Evolutionary conservation across 371 early-diverging fungal genomes (phyloP), one percentile per base, ranked within the genome.

Genomic region (Coemansia sp.): DNA sequence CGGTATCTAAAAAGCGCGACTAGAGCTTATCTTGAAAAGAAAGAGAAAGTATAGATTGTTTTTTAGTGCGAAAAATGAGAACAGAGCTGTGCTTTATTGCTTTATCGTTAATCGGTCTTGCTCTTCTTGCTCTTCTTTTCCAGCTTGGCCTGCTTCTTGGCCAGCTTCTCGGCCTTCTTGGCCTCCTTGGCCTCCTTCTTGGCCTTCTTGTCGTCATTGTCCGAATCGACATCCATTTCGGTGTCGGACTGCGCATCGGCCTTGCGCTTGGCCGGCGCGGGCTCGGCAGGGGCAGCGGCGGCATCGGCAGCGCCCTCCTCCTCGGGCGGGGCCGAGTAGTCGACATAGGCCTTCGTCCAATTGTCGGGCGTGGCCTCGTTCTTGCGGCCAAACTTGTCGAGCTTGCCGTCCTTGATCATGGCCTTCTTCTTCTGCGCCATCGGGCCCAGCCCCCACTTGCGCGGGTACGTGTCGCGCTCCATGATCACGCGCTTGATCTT

Each of bases 401-500:
- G 85, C 82, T 95, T 94, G 42, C 98, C 98, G 53, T 91, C 92
- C 81, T 93, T 92, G 88, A 94, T 90, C 77, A 98, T 64, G 84
- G 93, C 91, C 89, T 98, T 98, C 90, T 98, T 98, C 83, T 94
- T 90, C 72, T 85, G 81, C 32, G 98, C 98, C 71, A 90, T 87
- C 37, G 97, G 96, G 52, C 98, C 98, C 71, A 98, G 82, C 34
- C 99, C 99, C 99, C 99, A 99, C 61, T 90, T 86, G 56, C 94
- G 89, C 50, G 97, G 97, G 80, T 99, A 99, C 11, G 98, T 94
- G 81, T 97, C 99, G 64, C 99, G 93, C 81, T 99, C 99, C 99
- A 99, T 99, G 66, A 99, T 99, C 49, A 99, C 99, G 77, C 99
- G 90, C 89, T 99, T 99, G 76, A 98, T 96, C 86, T 95, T 94